These are phyloP conservation scores for Colletotrichum echinochloae DNA, from an alignment of 2,329 filamentous ascomycete species.

Conservation along the genomic window DNA sequence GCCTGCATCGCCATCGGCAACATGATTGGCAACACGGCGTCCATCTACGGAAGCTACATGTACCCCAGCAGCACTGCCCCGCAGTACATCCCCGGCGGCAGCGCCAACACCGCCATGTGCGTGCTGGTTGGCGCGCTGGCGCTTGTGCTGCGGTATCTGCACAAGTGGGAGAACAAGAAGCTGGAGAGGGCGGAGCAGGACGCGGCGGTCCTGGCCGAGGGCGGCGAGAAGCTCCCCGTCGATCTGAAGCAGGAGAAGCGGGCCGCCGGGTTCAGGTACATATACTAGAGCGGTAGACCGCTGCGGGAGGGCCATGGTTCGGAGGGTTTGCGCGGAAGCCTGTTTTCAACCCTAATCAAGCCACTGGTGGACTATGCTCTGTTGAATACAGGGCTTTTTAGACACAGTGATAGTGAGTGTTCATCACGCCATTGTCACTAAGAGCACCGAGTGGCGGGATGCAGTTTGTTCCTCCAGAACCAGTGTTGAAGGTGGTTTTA, in stretches of 20 bases:
- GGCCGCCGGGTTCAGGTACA: slow-evolving; percentile 47
- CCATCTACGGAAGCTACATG: slow-evolving; percentile 60
- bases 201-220: slow-evolving; percentile 41
- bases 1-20: slow-evolving; percentile 75
- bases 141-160: slow-evolving; percentile 62
- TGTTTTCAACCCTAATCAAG: neutral
- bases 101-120: slow-evolving; percentile 72
- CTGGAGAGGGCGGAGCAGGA: slow-evolving; percentile 61
- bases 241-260: slow-evolving; percentile 38
- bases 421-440: neutral
- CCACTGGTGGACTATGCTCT: neutral
- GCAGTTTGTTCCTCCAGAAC: neutral
- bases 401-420: neutral
- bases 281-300: slow-evolving; percentile 42
- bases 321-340: neutral
- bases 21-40: slow-evolving; percentile 71
- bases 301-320: too few relatives aligned
- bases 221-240: slow-evolving; percentile 22
- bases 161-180: slow-evolving; percentile 71
- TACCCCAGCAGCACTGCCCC: slow-evolving; percentile 56
- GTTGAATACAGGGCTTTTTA: too few relatives aligned
- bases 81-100: slow-evolving; percentile 65
- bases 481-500: neutral
- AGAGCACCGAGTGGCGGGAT: neutral
- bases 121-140: slow-evolving; percentile 69